These are phyloP conservation scores for Termitomyces sp. DNA, from an alignment of 768 basidiomycete species.

Conservation along the genomic window DNA sequence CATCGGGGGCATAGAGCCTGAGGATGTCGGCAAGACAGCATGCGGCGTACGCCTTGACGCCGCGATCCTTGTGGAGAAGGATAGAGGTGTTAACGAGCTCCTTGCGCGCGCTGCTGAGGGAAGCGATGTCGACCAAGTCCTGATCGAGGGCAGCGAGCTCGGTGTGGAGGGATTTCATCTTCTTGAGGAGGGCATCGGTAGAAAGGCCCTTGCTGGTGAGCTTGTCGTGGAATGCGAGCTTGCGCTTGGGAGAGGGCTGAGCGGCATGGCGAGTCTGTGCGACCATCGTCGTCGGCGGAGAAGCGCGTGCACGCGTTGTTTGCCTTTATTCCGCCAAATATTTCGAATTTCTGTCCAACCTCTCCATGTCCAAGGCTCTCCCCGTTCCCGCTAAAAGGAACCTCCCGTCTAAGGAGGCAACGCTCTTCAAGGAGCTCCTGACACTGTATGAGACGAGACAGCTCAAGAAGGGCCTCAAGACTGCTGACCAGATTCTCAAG, in stretches of 20 bases:
- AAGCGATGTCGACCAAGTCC: constrained; percentile 71
- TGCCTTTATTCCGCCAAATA: constrained; percentile 24
- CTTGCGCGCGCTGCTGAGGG: constrained; percentile 63
- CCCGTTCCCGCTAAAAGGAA: constrained; percentile 40
- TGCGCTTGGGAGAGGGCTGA: constrained; percentile 46
- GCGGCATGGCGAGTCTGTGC: constrained; percentile 64
- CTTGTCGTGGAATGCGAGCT: constrained; percentile 77
- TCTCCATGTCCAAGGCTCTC: constrained; percentile 31
- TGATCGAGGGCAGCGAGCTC: constrained; percentile 85
- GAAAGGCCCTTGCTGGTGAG: constrained; percentile 70
- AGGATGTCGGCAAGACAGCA: constrained; percentile 95
- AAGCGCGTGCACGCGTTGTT: constrained; percentile 36
- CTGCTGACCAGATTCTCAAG: constrained; percentile 90
- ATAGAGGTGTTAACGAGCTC: constrained; percentile 79
- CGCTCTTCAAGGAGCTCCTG: constrained; percentile 82
- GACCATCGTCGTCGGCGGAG: constrained; percentile 45
- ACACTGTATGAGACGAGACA: constrained; percentile 85
- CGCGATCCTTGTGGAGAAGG: constrained; percentile 90
- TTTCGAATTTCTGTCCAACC: constrained; percentile 3
- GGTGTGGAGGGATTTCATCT: constrained; percentile 71
- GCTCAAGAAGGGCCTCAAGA: constrained; percentile 85
- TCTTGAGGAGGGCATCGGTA: constrained; percentile 81
- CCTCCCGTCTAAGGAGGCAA: constrained; percentile 77
- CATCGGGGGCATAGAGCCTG: constrained; percentile 92
- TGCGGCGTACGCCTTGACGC: constrained; percentile 91